Evolutionary conservation across 2,329 filamentous ascomycete genomes (phyloP), one percentile per base, ranked within the genome.

Genomic region (Monilinia laxa): DNA sequence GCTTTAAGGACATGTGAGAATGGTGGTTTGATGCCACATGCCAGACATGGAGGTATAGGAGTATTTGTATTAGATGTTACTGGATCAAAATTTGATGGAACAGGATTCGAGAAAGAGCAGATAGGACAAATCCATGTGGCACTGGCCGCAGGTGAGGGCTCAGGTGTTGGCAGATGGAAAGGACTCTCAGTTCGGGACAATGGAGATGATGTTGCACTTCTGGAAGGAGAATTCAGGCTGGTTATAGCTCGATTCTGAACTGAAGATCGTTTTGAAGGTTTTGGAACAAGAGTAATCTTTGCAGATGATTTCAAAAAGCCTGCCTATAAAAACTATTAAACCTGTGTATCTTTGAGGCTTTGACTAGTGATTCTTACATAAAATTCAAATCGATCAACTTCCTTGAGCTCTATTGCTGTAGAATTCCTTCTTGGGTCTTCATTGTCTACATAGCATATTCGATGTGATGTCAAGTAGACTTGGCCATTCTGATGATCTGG

Each of bases 81-180:
- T 0, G 93, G 91, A 74, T 98, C 94, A 76, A 98, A 98, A 77
- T 97, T 97, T 49, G 91, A 91, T 0, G 95, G 93, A 1, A 97
- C 88, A 0, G 92, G 90, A 74, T 98, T 98, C 12, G 93, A 94
- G 76, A 96, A 96, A 72, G 91, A 94, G 82, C 94, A 98, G 74
- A 98, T 98, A 1, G 91, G 90, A 80, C 94, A 98, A 25, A 98
- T 89, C 94, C 94, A 98, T 4, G 93, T 97, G 7, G 91, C 92
- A 68, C 83, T 85, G 71, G 82, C 84, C 18, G 81, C 77, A 18
- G 83, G 79, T 1, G 81, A 72, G 42, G 84, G 80, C 20, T 83
- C 80, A 18, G 81, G 77, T 59, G 80, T 78, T 66, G 81, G 75
- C 52, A 78, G 73, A 67, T 82, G 77, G 69, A 81, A 79, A 3